Percentiles rank a stretch among this genome's conserved stretches.
phyloP scores from a whole-genome alignment of 2,329 filamentous ascomycete species.

The Monosporascus sp. region DNA sequence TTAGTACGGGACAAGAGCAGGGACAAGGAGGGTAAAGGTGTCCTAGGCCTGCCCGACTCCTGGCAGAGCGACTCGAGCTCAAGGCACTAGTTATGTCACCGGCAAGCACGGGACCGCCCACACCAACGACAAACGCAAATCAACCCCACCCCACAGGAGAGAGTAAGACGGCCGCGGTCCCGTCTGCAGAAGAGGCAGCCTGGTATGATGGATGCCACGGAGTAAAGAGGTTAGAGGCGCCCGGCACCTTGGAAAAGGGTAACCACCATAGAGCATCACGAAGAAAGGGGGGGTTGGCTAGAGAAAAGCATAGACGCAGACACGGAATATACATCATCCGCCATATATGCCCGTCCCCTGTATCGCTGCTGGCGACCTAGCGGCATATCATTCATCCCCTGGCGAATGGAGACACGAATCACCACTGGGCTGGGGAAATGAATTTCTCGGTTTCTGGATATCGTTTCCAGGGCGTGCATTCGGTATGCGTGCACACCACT shows the following conservation, averaged over 20 bases:
- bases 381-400: too few species aligned
- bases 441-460: too few species aligned
- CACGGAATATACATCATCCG: not conserved
- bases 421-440: too few species aligned
- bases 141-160: not conserved
- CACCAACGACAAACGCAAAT: constrained; percentile 1
- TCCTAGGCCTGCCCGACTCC: constrained; percentile 21
- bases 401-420: too few species aligned
- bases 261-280: not conserved
- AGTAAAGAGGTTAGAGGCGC: not conserved
- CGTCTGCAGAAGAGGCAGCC: not conserved
- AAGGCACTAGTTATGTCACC: constrained; percentile 27
- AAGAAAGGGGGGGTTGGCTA: not conserved
- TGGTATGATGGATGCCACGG: not conserved
- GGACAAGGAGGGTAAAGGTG: constrained; percentile 24
- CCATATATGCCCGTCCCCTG: not conserved
- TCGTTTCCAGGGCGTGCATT: too few species aligned
- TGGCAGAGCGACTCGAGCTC: constrained; percentile 26
- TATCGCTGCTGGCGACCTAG: not conserved
- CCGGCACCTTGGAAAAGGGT: not conserved
- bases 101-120: constrained; percentile 5
- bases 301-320: not conserved
- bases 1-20: constrained; percentile 23
- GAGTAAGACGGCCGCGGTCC: not conserved
- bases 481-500: too few species aligned